phyloP scores from a whole-genome alignment of 768 basidiomycete genomes.

The Exidia glandulosa region DNA sequence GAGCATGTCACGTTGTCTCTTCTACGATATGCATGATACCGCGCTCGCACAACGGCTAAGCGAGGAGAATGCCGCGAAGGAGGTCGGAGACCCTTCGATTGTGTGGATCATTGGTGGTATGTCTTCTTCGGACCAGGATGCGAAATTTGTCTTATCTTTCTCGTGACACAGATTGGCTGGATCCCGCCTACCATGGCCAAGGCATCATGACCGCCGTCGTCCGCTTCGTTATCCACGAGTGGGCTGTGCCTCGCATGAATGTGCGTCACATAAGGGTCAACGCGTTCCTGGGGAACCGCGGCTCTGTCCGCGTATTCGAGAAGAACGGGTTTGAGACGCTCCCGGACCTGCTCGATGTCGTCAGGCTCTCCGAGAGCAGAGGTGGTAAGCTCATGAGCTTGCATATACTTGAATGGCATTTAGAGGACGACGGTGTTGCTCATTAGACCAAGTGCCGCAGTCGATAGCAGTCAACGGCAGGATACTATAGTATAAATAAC shows the following conservation, averaged over 20 bases:
- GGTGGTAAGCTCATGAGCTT: constrained; percentile 10
- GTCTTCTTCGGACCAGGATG: not conserved
- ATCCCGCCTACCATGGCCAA: constrained; percentile 47
- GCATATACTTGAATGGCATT: constrained; percentile 16
- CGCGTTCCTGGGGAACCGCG: constrained; percentile 43
- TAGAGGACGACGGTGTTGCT: not conserved
- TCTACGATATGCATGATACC: too few relatives aligned
- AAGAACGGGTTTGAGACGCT: constrained; percentile 48
- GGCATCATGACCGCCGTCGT: constrained; percentile 69
- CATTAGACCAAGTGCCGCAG: too few relatives aligned
- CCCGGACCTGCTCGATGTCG: constrained; percentile 28
- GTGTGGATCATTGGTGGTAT: constrained; percentile 53
- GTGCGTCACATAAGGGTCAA: constrained; percentile 33
- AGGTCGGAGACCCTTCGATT: constrained; percentile 42
- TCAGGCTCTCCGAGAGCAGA: constrained; percentile 27
- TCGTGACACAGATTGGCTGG: constrained; percentile 40
- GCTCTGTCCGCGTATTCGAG: constrained; percentile 52
- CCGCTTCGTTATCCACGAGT: constrained; percentile 38
- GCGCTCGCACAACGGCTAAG: constrained; percentile 2
- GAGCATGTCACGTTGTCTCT: too few relatives aligned
- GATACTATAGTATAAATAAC: too few relatives aligned
- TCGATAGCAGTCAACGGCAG: too few relatives aligned
- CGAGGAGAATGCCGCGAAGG: constrained; percentile 30
- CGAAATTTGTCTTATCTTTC: not conserved
- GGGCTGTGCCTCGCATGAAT: constrained; percentile 59